These are phyloP conservation scores for Monilinia vaccinii-corymbosi DNA, from an alignment of 2,329 filamentous ascomycete genomes.

Conservation along the genomic window DNA sequence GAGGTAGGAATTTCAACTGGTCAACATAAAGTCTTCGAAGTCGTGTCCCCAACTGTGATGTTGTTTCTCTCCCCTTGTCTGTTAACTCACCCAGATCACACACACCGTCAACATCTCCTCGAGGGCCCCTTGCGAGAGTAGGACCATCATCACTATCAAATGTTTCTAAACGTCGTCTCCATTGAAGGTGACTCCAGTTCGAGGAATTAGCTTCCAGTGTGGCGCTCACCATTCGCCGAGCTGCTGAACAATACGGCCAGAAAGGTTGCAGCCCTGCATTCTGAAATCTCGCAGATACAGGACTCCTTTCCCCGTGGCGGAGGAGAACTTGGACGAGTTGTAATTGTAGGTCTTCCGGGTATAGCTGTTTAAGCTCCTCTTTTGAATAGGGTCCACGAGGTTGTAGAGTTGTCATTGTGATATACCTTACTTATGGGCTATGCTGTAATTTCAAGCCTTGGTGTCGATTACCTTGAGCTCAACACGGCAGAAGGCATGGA, in stretches of 20 bases:
- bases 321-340: slow-evolving; percentile 84
- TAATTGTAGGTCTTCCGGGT: slow-evolving; percentile 70
- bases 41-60: slow-evolving; percentile 57
- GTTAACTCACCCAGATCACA: slow-evolving; percentile 75
- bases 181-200: slow-evolving; percentile 35
- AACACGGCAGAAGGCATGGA: too few relatives aligned
- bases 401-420: slow-evolving; percentile 64
- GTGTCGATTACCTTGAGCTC: not conserved
- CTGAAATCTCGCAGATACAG: slow-evolving; percentile 79
- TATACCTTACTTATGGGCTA: not conserved
- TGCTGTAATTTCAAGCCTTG: not conserved
- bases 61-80: slow-evolving; percentile 64
- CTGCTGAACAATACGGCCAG: slow-evolving; percentile 88
- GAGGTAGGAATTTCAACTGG: slow-evolving; percentile 62
- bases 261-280: slow-evolving; percentile 59
- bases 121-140: slow-evolving; percentile 56
- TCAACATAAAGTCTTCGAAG: slow-evolving; percentile 66
- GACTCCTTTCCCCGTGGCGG: slow-evolving; percentile 73
- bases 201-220: slow-evolving; percentile 42
- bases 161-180: slow-evolving; percentile 71
- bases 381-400: slow-evolving; percentile 69
- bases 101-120: slow-evolving; percentile 64
- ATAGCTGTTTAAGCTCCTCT: slow-evolving; percentile 72
- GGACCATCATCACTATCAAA: slow-evolving; percentile 66
- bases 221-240: slow-evolving; percentile 58